Evolutionary conservation across 176 grass and related monocot genomes (phyloP), one percentile per base, ranked within the genome.

Genomic region (Ampelocalamus luodianensis): DNA sequence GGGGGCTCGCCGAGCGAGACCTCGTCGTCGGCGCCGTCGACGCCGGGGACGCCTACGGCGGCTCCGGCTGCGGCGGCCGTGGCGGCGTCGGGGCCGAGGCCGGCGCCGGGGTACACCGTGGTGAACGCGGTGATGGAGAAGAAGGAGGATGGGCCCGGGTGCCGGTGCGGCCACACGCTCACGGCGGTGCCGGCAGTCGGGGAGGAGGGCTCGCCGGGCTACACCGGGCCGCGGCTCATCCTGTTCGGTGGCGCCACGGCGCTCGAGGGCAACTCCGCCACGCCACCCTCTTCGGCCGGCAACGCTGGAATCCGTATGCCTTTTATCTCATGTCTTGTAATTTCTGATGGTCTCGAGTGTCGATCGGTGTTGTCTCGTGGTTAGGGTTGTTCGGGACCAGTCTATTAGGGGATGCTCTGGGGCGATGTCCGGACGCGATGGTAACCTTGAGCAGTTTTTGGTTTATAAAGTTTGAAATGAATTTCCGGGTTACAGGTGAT

Each of bases 181-280:
- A 99, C 96, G 8, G 85, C 93, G 9, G 85, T 99, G 72, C 88
- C 93, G 3, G 69, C 96, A 5, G 85, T 92, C 5, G 96, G 91
- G 76, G 96, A 96, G 70, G 93, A 96, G 18, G 90, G 93, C 59
- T 43, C 87, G 58, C 81, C 87, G 6, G 96, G 90, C 5, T 89
- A 89, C 60, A 54, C 90, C 12, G 93, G 93, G 58, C 90, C 87
- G 46, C 86, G 91, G 8, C 70, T 99, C 10, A 91, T 99, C 53
- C 90, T 99, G 32, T 99, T 96, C 10, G 96, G 93, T 3, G 96
- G 96, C 1, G 96, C 96, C 56, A 99, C 96, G 22, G 93, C 96
- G 17, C 93, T 99, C 3, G 96, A 99, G 88, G 93, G 93, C 46
- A 94, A 89, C 64, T 92, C 92, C 0, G 87, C 95, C 6, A 80